Evolutionary conservation across 176 grass and related monocot genomes (phyloP).

Genomic region (Puya raimondii): DNA sequence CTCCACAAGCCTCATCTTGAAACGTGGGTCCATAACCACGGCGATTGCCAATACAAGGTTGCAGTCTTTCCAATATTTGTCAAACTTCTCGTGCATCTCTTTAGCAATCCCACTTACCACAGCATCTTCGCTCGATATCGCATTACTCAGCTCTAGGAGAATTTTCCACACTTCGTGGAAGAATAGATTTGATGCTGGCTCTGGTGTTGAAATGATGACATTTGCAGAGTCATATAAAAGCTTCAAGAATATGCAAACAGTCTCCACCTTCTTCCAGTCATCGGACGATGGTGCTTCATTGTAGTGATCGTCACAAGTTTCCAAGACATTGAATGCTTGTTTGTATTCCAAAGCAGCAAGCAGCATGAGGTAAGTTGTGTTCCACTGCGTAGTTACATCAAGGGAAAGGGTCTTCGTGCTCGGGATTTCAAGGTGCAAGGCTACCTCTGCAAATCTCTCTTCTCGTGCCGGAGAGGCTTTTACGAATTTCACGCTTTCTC

Average conservation of each 20-base stretch:
- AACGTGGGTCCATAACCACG: slow-evolving; percentile 46
- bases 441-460: slow-evolving; percentile 34
- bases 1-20: slow-evolving; percentile 48
- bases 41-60: slow-evolving; percentile 42
- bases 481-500: slow-evolving; percentile 57
- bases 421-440: slow-evolving; percentile 26
- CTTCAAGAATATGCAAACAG: slow-evolving; percentile 36
- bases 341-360: slow-evolving; percentile 41
- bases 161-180: slow-evolving; percentile 41
- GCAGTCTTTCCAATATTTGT: slow-evolving; percentile 53
- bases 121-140: slow-evolving; percentile 17
- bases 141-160: slow-evolving; percentile 25
- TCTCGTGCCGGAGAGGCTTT: slow-evolving; percentile 26
- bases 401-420: slow-evolving; percentile 31
- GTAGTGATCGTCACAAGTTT: slow-evolving; percentile 34
- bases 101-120: slow-evolving; percentile 26
- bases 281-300: slow-evolving; percentile 28
- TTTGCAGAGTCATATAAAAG: slow-evolving; percentile 32
- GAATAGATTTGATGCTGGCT: slow-evolving; percentile 39
- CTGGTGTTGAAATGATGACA: slow-evolving; percentile 14
- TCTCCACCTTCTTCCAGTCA: slow-evolving; percentile 48
- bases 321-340: slow-evolving; percentile 39
- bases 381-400: slow-evolving; percentile 45
- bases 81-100: slow-evolving; percentile 33
- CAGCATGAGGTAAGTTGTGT: slow-evolving; percentile 48